Base-by-base conservation (phyloP, 306 rosid genomes). In the Casuarina equisetifolia region DNA sequence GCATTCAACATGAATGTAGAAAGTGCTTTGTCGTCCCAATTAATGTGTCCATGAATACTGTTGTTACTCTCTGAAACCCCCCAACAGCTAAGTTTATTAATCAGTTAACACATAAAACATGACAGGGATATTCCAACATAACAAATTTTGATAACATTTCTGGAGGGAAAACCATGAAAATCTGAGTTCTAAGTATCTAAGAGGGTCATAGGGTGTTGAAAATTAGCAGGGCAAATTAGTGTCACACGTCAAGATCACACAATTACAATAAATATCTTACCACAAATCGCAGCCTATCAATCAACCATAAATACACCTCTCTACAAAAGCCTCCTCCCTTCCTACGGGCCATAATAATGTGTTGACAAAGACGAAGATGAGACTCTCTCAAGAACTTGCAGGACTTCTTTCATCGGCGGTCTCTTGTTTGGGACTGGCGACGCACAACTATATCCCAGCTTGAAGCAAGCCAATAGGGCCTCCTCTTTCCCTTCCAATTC, bases 401-500 rank as follows among this genome's bases (percentile, higher is more conserved):
- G 25, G 44, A 82, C 94, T 70, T 95, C 99, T 82, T 95, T 95
- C 97, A 95, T 91, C 3, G 91, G 39, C 6, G 99, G 99, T 83
- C 99, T 95, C 82, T 90, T 95, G 58, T 87, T 92, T 17, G 99
- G 97, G 50, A 85, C 77, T 3, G 88, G 87, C 54, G 96, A 86
- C 19, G 83, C 96, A 79, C 99, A 95, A 82, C 81, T 82, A 53
- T 92, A 87, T 53, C 97, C 98, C 80, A 95, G 80, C 83, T 88
- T 95, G 82, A 95, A 95, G 62, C 82, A 87, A 9, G 81, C 80
- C 85, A 92, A 72, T 59, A 95, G 42, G 17, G 87, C 84, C 66
- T 95, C 99, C 61, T 95, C 97, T 71, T 84, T 92, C 0, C 97
- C 97, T 77, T 91, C 99, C 94, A 95, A 67, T 48, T 92, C 99